Conservation (phyloP, 352 stramenopile genomes). For the Pythium insidiosum region DNA sequence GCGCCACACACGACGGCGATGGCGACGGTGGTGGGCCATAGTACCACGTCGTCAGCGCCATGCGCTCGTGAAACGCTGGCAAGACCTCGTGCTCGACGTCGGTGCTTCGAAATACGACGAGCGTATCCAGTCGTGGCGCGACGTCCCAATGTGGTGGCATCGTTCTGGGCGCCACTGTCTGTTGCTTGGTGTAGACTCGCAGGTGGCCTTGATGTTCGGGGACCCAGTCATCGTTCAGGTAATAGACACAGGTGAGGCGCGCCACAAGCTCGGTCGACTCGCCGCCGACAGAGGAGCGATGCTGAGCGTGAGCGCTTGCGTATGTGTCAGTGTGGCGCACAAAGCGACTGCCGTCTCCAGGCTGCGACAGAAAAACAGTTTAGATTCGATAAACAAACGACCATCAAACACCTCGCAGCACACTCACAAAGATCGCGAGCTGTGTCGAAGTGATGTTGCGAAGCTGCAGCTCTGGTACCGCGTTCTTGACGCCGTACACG, state of each 20-base stretch:
- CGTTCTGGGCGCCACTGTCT: no score
- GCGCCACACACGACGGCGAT: neutral
- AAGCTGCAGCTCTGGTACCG: conserved; percentile 35
- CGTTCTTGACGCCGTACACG: conserved; percentile 45
- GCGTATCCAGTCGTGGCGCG: conserved; percentile 71
- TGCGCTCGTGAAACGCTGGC: conserved; percentile 69
- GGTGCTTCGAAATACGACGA: conserved; percentile 89
- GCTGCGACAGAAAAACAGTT: conserved; percentile 19
- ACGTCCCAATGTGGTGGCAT: conserved; percentile 47
- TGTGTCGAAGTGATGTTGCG: conserved; percentile 69
- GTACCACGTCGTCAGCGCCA: conserved; percentile 93
- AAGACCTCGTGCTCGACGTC: conserved; percentile 89
- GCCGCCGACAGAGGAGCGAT: conserved; percentile 7
- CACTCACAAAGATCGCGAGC: conserved; percentile 66
- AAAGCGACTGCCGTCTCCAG: conserved; percentile 57
- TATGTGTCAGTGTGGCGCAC: conserved; percentile 67
- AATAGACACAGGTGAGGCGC: conserved; percentile 81
- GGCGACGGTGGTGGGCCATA: conserved; percentile 46
- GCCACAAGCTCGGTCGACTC: conserved; percentile 24
- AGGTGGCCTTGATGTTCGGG: conserved; percentile 49
- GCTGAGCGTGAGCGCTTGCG: conserved; percentile 21
- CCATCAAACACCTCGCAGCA: neutral
- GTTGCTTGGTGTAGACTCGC: conserved; percentile 43
- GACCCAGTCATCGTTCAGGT: conserved; percentile 74
- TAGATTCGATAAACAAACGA: neutral